Evolutionary conservation across 441 rosid species (phyloP).

Genomic region (Biscutella laevigata): DNA sequence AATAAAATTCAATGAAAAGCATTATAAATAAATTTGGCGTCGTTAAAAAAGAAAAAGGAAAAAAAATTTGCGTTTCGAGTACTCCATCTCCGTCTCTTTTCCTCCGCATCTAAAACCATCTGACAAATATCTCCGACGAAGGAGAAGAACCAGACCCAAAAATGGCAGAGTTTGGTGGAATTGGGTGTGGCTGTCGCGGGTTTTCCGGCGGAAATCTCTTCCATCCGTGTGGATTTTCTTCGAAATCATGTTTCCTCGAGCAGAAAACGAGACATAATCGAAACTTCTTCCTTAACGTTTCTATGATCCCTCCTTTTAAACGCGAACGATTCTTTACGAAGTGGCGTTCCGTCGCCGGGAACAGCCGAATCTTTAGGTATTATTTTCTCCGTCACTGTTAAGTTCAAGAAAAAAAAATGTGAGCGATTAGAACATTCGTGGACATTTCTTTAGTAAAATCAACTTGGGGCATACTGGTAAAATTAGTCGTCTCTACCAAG

Average conservation of each 20-base stretch:
- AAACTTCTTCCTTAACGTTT: constrained; percentile 37
- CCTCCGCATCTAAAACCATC: constrained; percentile 29
- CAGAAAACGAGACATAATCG: constrained; percentile 29
- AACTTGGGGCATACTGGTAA: not conserved
- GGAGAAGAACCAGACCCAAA: not conserved
- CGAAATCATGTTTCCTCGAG: constrained; percentile 29
- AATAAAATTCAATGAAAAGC: not conserved
- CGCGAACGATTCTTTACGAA: constrained; percentile 39
- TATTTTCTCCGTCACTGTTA: not conserved
- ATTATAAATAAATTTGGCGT: not conserved
- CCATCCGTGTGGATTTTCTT: constrained; percentile 19
- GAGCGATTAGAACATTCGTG: constrained; percentile 1
- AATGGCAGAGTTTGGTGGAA: constrained; percentile 34
- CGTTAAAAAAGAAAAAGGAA: not conserved
- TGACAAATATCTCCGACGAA: constrained; percentile 32
- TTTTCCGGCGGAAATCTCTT: constrained; percentile 27
- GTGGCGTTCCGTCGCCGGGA: constrained; percentile 34
- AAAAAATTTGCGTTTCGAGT: constrained; percentile 14
- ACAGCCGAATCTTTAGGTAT: constrained; percentile 44
- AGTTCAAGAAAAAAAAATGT: not conserved
- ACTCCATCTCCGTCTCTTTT: constrained; percentile 32
- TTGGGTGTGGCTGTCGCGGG: constrained; percentile 41
- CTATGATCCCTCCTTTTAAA: constrained; percentile 35
- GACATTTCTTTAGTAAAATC: constrained; percentile 10
- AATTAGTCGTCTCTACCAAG: not conserved